These are phyloP conservation scores for Pythium myriotylum DNA, from an alignment of 352 stramenopile species.

Conservation along the genomic window DNA sequence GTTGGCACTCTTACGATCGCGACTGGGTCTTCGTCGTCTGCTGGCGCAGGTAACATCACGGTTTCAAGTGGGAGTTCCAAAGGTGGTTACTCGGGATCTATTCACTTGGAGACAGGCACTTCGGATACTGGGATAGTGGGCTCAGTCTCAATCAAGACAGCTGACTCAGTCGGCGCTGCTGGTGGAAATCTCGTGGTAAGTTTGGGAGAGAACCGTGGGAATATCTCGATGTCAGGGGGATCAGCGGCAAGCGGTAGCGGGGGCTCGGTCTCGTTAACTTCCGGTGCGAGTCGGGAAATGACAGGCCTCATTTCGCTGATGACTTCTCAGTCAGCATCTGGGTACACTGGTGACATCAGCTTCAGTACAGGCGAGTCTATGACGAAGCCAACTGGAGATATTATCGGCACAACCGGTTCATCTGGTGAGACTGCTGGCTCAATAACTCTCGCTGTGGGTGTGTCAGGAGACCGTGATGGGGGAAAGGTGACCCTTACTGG, in stretches of 20 bases:
- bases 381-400: conserved; percentile 3
- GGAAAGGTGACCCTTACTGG: not conserved
- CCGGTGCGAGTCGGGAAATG: conserved; percentile 1
- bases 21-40: conserved; percentile 11
- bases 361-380: conserved; percentile 8
- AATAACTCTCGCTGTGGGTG: conserved; percentile 12
- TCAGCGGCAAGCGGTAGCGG: conserved; percentile 1
- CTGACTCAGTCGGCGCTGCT: conserved; percentile 1
- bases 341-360: conserved; percentile 4
- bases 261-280: conserved; percentile 16
- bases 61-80: conserved; percentile 17
- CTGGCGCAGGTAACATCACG: conserved; percentile 12
- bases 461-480: conserved; percentile 4
- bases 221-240: conserved; percentile 26
- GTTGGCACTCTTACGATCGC: conserved; percentile 34
- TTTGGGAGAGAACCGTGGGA: conserved; percentile 25
- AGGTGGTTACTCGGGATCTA: conserved; percentile 8
- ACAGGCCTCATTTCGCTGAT: conserved; percentile 13
- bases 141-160: conserved; percentile 23
- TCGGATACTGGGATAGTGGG: conserved; percentile 16
- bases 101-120: conserved; percentile 18
- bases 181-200: conserved; percentile 26
- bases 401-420: conserved; percentile 7
- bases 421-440: conserved; percentile 12
- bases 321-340: conserved; percentile 2